Base-by-base conservation (phyloP, 176 grass and related monocot genomes). In the Dendrocalamus sinicus region DNA sequence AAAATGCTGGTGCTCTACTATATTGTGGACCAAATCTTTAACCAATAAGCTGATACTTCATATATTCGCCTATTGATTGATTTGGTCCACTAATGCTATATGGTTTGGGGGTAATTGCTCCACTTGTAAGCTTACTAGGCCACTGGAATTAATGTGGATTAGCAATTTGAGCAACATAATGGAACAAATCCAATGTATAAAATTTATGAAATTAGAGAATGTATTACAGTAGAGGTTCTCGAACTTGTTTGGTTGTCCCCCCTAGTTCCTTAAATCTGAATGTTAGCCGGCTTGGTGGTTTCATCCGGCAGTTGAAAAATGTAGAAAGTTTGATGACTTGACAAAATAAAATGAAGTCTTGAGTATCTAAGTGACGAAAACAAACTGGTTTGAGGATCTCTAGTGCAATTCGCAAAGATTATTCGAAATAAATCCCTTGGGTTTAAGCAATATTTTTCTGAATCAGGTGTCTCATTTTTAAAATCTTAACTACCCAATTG, bases 51-150 rank as follows among this genome's bases (percentile, higher is more conserved):
- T 44, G 67, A 62, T 75, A 39, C 2, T 39, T 11, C 64, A 79
- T 47, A 70, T 90, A 63, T 75, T 87, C 69, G 24, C 68, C 75
- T 11, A 52, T n/a, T 70, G 67, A 79, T 85, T 84, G 80, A 78
- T 75, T 80, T 84, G 50, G 60, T 37, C 85, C 52, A 83, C 51
- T 80, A 73, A 67, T 87, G 57, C 20, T 78, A 53, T 57, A 26
- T 55, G 16, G 8, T 66, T 32, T 65, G 12, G 22, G 32, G 57
- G 17, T 75, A 84, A 54, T 41, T 54, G 8, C 59, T 84, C 72
- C 46, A 76, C 20, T 67, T 84, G 46, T 76, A 54, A 35, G 17
- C 17, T 10, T 73, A 22, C 30, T 64, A 55, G 47, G 60, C 60
- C 17, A 26, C 15, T 48, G 1, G 57, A 53, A 12, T 24, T 40